Evolutionary conservation across 1,139 yeast species (phyloP).

Genomic region (Hansenula sp.): DNA sequence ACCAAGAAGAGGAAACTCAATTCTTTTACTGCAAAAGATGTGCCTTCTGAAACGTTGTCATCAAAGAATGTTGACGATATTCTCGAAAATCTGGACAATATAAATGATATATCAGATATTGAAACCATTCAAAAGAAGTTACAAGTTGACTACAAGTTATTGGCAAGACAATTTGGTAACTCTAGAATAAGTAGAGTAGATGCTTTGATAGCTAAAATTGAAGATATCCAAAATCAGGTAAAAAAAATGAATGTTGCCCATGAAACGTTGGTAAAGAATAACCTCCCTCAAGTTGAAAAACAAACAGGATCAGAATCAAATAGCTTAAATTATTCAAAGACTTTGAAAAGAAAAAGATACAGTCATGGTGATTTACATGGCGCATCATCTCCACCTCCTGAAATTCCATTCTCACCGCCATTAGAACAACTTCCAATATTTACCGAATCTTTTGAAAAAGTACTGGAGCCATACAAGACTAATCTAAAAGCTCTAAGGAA

Average conservation of each 20-base stretch:
- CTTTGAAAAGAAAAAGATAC: neutral
- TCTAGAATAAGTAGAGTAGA: conserved; percentile 27
- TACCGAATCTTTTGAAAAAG: conserved; percentile 19
- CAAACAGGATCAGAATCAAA: conserved; percentile 8
- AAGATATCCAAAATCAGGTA: conserved; percentile 15
- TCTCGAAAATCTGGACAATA: conserved; percentile 5
- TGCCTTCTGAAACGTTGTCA: neutral
- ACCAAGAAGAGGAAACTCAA: neutral
- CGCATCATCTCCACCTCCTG: conserved; percentile 7
- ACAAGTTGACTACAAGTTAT: conserved; percentile 24
- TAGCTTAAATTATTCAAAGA: neutral
- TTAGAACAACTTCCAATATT: conserved; percentile 20
- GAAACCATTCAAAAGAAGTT: conserved; percentile 22
- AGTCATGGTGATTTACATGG: neutral
- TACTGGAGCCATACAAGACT: conserved; percentile 15
- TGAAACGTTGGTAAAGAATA: conserved; percentile 6
- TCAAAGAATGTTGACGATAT: neutral
- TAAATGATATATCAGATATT: conserved; percentile 13
- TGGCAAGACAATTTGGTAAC: conserved; percentile 24
- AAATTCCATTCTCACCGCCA: conserved; percentile 4
- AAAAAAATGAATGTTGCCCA: conserved; percentile 5
- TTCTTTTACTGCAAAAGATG: neutral
- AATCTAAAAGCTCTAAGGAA: conserved; percentile 13
- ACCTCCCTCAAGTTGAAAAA: conserved; percentile 10
- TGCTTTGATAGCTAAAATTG: conserved; percentile 24